These are phyloP conservation scores for Acanthamoeba lugdunensis DNA, from an alignment of 208 protist species.

Conservation along the genomic window DNA sequence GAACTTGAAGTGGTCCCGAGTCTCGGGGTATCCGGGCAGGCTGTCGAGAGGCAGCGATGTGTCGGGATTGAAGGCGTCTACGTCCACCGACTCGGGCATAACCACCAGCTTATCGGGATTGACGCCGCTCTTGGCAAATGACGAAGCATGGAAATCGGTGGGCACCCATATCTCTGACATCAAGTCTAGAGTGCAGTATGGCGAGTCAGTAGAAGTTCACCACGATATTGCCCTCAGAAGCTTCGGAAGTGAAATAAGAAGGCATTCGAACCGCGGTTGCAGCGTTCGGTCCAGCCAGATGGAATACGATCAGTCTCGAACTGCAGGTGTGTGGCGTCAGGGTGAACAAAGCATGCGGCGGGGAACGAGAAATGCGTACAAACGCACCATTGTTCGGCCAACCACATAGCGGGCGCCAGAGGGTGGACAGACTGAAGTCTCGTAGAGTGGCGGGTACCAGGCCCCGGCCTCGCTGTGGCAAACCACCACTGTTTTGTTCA, in stretches of 20 bases:
- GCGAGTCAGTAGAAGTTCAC: not conserved
- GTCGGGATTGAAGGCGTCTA: slow-evolving; percentile 52
- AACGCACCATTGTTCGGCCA: slow-evolving; percentile 58
- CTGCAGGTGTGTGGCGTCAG: not conserved
- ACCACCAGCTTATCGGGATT: slow-evolving; percentile 64
- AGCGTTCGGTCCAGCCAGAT: slow-evolving; percentile 58
- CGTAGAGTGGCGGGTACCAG: slow-evolving; percentile 66
- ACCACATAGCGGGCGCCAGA: slow-evolving; percentile 14
- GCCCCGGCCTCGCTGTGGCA: slow-evolving; percentile 75
- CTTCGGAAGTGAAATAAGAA: not conserved
- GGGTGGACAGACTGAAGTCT: slow-evolving; percentile 66
- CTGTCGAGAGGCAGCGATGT: not conserved
- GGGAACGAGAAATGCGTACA: not conserved
- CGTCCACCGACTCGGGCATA: slow-evolving; percentile 70
- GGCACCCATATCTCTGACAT: slow-evolving; percentile 76
- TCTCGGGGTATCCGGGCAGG: slow-evolving; percentile 60
- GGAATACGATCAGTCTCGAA: slow-evolving; percentile 74
- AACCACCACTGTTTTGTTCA: slow-evolving; percentile 54
- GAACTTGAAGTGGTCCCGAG: slow-evolving; percentile 75
- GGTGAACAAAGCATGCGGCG: not conserved
- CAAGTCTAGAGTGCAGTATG: not conserved
- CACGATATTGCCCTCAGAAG: not conserved
- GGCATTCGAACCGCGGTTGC: slow-evolving; percentile 36
- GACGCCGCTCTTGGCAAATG: slow-evolving; percentile 59
- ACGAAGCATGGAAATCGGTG: slow-evolving; percentile 36